phyloP scores from a whole-genome alignment of 2,329 filamentous ascomycete genomes.

The Fusarium newnesense region DNA sequence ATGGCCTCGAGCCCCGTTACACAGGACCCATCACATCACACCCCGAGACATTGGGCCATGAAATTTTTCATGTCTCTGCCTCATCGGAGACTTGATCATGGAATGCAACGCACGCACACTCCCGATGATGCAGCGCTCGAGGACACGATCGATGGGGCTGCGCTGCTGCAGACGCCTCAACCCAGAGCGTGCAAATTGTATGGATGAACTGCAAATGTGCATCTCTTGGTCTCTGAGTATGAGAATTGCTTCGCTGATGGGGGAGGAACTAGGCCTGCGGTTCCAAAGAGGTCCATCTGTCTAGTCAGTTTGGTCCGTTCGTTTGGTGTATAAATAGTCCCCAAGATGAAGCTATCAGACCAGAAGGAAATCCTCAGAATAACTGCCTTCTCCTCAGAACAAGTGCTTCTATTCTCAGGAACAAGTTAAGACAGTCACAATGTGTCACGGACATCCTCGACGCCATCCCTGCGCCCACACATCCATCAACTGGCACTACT shows the following conservation, averaged over 20 bases:
- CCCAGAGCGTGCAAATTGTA: constrained; percentile 28
- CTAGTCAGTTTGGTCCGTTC: constrained; percentile 2
- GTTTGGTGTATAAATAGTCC: constrained; percentile 35
- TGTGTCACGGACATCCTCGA: constrained; percentile 66
- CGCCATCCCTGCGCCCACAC: constrained; percentile 63
- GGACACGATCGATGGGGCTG: constrained; percentile 27
- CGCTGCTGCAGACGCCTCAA: constrained; percentile 30
- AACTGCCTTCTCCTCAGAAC: neutral
- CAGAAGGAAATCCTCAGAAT: neutral
- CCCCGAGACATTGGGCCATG: constrained; percentile 37
- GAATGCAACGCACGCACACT: constrained; percentile 8
- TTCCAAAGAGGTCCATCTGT: constrained; percentile 38
- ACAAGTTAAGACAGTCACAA: constrained; percentile 43
- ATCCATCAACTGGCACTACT: constrained; percentile 67
- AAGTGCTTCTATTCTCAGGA: neutral
- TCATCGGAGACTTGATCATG: constrained; percentile 20
- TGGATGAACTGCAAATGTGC: constrained; percentile 71
- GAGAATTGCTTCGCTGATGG: constrained; percentile 69
- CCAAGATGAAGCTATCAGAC: constrained; percentile 9
- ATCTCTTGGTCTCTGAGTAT: constrained; percentile 53
- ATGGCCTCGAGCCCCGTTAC: neutral
- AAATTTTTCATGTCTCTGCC: constrained; percentile 4
- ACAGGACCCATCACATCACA: constrained; percentile 16
- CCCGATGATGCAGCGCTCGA: constrained; percentile 37
- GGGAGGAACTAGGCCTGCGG: constrained; percentile 65